Evolutionary conservation across 495 filamentous ascomycete species (phyloP).

Genomic region (Pyronema omphalodes): DNA sequence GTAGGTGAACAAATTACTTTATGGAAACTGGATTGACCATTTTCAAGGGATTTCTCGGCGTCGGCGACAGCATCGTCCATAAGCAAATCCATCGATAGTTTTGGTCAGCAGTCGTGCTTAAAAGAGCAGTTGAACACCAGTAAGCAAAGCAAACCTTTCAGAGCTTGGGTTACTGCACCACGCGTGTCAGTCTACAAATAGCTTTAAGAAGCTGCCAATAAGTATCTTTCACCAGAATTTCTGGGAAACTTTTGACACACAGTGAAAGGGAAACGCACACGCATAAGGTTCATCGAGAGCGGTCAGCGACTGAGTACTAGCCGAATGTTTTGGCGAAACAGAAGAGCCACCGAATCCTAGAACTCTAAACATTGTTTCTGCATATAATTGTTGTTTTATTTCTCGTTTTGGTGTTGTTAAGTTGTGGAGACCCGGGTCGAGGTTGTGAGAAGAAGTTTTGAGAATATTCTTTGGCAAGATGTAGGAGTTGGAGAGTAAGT

Average conservation of each 20-base stretch:
- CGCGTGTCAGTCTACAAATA: background rate
- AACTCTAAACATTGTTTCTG: background rate
- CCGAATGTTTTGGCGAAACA: conserved; percentile 3
- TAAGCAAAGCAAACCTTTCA: conserved; percentile 32
- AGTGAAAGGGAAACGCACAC: conserved; percentile 29
- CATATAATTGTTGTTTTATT: background rate
- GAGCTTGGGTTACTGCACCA: conserved; percentile 41
- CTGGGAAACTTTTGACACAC: background rate
- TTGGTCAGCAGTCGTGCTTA: conserved; percentile 2
- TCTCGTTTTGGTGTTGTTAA: too few species aligned
- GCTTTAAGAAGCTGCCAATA: background rate
- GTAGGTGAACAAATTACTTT: conserved; percentile 32
- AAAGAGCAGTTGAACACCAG: background rate
- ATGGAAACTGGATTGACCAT: conserved; percentile 76
- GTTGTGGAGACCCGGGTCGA: too few species aligned
- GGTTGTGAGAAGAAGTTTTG: too few species aligned
- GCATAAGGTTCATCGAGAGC: conserved; percentile 40
- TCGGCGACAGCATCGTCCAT: conserved; percentile 88
- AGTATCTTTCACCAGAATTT: background rate
- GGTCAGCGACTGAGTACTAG: conserved; percentile 39
- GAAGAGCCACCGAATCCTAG: background rate
- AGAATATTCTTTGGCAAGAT: too few species aligned
- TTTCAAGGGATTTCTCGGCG: conserved; percentile 55
- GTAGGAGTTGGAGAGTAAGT: too few species aligned
- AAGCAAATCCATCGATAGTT: conserved; percentile 35